A percentile compares a stretch with the other conserved stretches of the same genome.
Conservation (phyloP, 768 basidiomycete genomes). For the Boletellus ananas region DNA sequence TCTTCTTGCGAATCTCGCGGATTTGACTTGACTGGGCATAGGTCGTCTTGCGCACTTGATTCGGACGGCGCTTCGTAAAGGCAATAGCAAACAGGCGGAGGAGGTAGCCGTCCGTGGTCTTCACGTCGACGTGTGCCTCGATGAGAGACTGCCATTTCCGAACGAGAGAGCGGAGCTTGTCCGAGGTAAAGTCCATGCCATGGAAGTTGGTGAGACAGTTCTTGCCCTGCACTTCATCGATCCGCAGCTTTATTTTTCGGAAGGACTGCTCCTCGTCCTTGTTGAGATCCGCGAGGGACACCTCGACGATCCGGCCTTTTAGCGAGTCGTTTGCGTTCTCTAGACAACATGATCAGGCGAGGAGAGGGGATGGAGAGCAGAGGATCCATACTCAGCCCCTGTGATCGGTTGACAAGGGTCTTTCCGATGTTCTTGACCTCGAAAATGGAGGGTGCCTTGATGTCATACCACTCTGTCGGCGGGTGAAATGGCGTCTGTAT, state of each 20-base stretch:
- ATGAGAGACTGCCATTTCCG: conserved; percentile 99
- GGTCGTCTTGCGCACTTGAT: conserved; percentile 98
- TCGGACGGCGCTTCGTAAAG: conserved; percentile 95
- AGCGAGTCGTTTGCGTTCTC: conserved; percentile 99
- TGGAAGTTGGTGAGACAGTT: conserved; percentile 99
- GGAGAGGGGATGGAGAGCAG: neutral
- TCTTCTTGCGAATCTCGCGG: conserved; percentile 97
- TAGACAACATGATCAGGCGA: conserved; percentile 30
- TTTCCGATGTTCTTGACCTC: conserved; percentile 96
- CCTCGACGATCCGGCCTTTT: conserved; percentile 93
- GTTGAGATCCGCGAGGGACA: conserved; percentile 96
- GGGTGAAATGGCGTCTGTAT: neutral
- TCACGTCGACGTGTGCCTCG: conserved; percentile 98
- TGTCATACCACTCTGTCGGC: conserved; percentile 93
- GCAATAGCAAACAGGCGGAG: conserved; percentile 98
- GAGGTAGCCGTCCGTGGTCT: conserved; percentile 99
- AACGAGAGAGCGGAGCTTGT: conserved; percentile 99
- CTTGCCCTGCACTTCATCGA: conserved; percentile 96
- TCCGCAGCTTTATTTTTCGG: conserved; percentile 98
- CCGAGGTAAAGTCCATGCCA: conserved; percentile 99
- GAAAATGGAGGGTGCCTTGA: conserved; percentile 98
- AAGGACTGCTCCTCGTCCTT: conserved; percentile 99
- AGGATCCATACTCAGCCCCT: conserved; percentile 84
- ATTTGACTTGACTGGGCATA: conserved; percentile 96
- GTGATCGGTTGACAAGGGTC: conserved; percentile 96